Conservation (phyloP, 768 basidiomycete species). For the Tylopilus subfusipes region DNA sequence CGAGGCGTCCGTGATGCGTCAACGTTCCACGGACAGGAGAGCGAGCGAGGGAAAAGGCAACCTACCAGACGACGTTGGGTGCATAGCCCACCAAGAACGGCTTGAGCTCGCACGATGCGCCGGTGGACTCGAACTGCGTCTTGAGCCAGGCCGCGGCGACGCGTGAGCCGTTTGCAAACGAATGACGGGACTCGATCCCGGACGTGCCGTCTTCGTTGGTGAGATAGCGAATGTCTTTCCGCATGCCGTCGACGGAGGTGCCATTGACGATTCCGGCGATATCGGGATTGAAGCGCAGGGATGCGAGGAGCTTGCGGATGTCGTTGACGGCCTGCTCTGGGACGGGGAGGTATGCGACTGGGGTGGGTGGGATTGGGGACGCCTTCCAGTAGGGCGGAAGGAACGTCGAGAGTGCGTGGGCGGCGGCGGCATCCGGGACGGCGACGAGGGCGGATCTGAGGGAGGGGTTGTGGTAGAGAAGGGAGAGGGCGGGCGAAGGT, state of each 20-base stretch:
- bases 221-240: slow-evolving; percentile 71
- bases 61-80: slow-evolving; percentile 84
- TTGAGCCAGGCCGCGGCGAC: slow-evolving; percentile 45
- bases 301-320: slow-evolving; percentile 53
- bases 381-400: slow-evolving; percentile 77
- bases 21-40: not conserved
- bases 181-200: slow-evolving; percentile 75
- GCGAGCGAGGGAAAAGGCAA: not conserved
- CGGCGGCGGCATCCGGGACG: slow-evolving; percentile 36
- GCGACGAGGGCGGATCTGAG: slow-evolving; percentile 48
- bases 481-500: slow-evolving; percentile 16
- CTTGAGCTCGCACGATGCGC: slow-evolving; percentile 67
- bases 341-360: slow-evolving; percentile 53
- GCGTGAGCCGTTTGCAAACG: slow-evolving; percentile 64
- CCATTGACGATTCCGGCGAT: slow-evolving; percentile 67
- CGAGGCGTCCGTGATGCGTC: not conserved
- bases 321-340: slow-evolving; percentile 50
- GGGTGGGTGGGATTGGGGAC: slow-evolving; percentile 51
- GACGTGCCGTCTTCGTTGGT: slow-evolving; percentile 80
- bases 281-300: slow-evolving; percentile 64
- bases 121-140: slow-evolving; percentile 64
- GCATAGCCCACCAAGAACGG: slow-evolving; percentile 70
- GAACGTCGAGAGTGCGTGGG: slow-evolving; percentile 50
- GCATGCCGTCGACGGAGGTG: slow-evolving; percentile 63
- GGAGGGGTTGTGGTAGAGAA: slow-evolving; percentile 41